These are phyloP conservation scores for Alternaria brassicae DNA, from an alignment of 2,329 filamentous ascomycete genomes.

Conservation along the genomic window DNA sequence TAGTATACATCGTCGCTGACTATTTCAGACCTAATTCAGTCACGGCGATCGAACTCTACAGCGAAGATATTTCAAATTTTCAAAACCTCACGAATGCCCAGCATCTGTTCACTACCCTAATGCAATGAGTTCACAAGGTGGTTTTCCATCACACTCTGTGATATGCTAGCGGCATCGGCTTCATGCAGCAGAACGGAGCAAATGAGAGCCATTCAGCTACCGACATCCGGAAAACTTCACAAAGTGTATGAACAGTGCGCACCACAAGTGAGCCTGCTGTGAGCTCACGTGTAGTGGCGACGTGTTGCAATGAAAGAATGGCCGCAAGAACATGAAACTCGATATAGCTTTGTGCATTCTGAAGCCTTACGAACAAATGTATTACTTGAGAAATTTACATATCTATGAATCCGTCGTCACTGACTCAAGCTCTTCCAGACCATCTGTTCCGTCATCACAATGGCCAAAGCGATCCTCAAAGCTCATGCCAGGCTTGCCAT, in stretches of 20 bases:
- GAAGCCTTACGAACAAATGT: background rate
- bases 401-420: background rate
- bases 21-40: background rate
- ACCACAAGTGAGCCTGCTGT: too few species aligned
- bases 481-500: constrained; percentile 17
- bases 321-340: too few species aligned
- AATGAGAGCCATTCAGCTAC: background rate
- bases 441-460: constrained; percentile 14
- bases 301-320: background rate
- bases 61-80: background rate
- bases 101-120: background rate
- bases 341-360: background rate
- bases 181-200: background rate
- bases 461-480: constrained; percentile 9
- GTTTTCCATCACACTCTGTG: background rate
- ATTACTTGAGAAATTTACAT: background rate
- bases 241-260: background rate
- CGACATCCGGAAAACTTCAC: background rate
- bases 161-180: background rate
- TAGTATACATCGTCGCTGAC: background rate
- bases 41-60: background rate
- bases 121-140: background rate
- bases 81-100: background rate
- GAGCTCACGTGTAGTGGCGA: background rate
- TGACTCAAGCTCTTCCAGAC: constrained; percentile 2